phyloP scores from a whole-genome alignment of 164 flowering plant species.

The Tetracentron sinense region DNA sequence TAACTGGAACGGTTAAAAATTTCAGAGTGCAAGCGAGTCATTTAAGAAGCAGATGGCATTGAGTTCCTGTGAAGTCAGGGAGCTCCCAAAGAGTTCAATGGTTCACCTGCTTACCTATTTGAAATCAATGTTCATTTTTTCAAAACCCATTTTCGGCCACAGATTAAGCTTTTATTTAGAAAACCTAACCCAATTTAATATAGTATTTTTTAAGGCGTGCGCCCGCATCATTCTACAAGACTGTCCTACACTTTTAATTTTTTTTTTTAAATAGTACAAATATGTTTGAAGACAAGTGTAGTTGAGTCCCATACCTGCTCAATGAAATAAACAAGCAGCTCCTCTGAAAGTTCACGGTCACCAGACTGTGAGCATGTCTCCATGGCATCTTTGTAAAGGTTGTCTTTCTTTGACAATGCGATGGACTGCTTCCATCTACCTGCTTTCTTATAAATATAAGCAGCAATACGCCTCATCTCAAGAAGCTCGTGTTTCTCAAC shows the following conservation, averaged over 20 bases:
- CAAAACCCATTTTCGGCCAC: neutral
- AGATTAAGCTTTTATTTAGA: neutral
- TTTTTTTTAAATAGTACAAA: no score
- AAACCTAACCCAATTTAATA: neutral
- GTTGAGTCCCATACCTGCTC: constrained; percentile 56
- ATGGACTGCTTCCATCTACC: constrained; percentile 99
- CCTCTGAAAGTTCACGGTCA: constrained; percentile 93
- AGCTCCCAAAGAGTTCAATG: neutral
- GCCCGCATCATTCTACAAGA: neutral
- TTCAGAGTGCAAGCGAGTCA: neutral
- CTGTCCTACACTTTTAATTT: neutral
- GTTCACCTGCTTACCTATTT: neutral
- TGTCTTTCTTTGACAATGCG: constrained; percentile 95
- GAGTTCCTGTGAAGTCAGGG: neutral
- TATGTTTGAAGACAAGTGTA: neutral
- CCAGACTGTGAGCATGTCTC: constrained; percentile 98
- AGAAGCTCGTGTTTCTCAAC: constrained; percentile 98
- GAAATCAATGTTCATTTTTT: neutral
- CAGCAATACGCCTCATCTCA: constrained; percentile 99
- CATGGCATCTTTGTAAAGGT: constrained; percentile 94
- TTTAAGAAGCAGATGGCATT: neutral
- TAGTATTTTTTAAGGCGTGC: neutral
- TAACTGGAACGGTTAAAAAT: no score
- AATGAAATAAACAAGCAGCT: constrained; percentile 94
- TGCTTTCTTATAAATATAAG: constrained; percentile 94